A percentile compares a stretch with the other conserved stretches of the same genome.
These are phyloP conservation scores for Globisporangium rhizosaccharum DNA, from an alignment of 352 stramenopile genomes.

Conservation along the genomic window DNA sequence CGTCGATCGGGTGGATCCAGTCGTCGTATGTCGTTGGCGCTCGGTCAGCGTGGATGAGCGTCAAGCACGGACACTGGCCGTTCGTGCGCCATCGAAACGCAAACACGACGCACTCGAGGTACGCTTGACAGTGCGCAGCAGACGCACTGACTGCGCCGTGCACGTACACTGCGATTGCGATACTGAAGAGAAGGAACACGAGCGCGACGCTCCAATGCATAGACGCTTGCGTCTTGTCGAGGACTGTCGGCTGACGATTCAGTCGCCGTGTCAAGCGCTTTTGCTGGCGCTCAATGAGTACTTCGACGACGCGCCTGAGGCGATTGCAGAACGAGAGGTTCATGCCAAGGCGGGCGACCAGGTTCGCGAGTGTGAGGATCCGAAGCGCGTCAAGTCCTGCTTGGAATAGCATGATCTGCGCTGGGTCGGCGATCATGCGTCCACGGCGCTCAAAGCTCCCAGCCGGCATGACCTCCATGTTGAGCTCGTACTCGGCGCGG, in stretches of 20 bases:
- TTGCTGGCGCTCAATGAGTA: slow-evolving; percentile 10
- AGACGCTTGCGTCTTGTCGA: not conserved
- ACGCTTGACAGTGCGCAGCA: slow-evolving; percentile 6
- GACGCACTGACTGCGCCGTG: slow-evolving; percentile 12
- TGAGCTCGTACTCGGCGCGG: slow-evolving; percentile 16
- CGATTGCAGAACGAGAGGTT: slow-evolving; percentile 30
- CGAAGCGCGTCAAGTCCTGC: slow-evolving; percentile 26
- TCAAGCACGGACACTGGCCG: slow-evolving; percentile 24
- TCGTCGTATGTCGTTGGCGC: slow-evolving; percentile 28
- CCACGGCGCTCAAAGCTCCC: slow-evolving; percentile 29
- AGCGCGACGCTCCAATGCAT: slow-evolving; percentile 2
- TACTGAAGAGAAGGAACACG: slow-evolving; percentile 16
- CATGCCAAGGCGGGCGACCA: slow-evolving; percentile 27
- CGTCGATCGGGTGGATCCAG: slow-evolving; percentile 26
- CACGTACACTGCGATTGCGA: slow-evolving; percentile 7
- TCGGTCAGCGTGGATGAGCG: slow-evolving; percentile 23
- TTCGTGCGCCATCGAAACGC: slow-evolving; percentile 16
- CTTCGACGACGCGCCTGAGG: slow-evolving; percentile 26
- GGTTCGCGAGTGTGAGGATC: slow-evolving; percentile 16
- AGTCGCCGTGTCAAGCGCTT: not conserved
- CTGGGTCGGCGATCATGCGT: slow-evolving; percentile 22
- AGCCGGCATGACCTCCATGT: slow-evolving; percentile 17
- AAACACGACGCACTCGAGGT: slow-evolving; percentile 24
- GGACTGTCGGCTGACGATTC: not conserved
- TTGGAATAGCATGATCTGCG: slow-evolving; percentile 23